These are phyloP conservation scores for Hemisphaericaspora nanyangensis DNA, from an alignment of 805 yeast genomes.

Conservation along the genomic window DNA sequence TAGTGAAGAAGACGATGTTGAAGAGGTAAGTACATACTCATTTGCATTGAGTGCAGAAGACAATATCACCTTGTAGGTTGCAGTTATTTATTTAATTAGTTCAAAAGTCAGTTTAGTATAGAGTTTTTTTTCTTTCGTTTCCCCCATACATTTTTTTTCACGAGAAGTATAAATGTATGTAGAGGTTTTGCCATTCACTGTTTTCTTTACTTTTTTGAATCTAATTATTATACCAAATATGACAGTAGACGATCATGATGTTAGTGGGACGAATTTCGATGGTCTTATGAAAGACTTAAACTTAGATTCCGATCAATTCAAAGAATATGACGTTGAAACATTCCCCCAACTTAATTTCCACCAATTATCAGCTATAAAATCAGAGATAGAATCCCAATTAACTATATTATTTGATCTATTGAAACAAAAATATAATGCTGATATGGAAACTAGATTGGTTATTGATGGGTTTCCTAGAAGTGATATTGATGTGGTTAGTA, in stretches of 20 bases:
- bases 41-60: slow-evolving; percentile 33
- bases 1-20: slow-evolving; percentile 42
- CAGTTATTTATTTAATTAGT: too few relatives aligned
- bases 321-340: slow-evolving; percentile 15
- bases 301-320: slow-evolving; percentile 20
- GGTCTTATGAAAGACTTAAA: slow-evolving; percentile 28
- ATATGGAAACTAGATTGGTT: slow-evolving; percentile 62
- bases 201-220: too few relatives aligned
- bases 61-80: not conserved
- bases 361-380: slow-evolving; percentile 13
- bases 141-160: too few relatives aligned
- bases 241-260: slow-evolving; percentile 12
- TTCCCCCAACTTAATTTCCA: slow-evolving; percentile 13
- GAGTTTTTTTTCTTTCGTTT: too few relatives aligned
- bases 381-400: slow-evolving; percentile 24
- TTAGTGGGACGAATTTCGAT: slow-evolving; percentile 15
- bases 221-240: too few relatives aligned
- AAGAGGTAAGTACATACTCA: slow-evolving; percentile 37
- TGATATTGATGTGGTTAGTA: slow-evolving; percentile 73
- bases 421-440: slow-evolving; percentile 40
- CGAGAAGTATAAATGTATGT: too few relatives aligned
- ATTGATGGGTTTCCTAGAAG: slow-evolving; percentile 85
- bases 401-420: slow-evolving; percentile 39
- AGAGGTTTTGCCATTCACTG: too few relatives aligned
- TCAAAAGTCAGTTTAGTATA: too few relatives aligned